Evolutionary conservation across 164 flowering plant genomes (phyloP), one percentile per base, ranked within the genome.

Genomic region (Magnolia changhungtana): DNA sequence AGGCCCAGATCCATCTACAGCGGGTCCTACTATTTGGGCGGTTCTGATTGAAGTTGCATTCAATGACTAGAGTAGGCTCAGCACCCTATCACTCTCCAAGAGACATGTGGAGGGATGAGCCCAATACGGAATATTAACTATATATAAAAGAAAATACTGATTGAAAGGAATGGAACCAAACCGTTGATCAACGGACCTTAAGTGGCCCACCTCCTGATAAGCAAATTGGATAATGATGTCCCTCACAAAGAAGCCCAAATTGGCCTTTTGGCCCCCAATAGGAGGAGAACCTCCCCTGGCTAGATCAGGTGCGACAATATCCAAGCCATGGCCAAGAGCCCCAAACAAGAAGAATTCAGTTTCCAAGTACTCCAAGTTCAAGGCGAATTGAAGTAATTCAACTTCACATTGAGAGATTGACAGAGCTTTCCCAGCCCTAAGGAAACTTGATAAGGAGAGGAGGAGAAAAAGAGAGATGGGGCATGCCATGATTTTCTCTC

Each of bases 161-260:
- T 37, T 5, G 45, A 37, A 37, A 37, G 4, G 45, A 37, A 37
- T 37, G 7, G 45, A 37, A 37, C 45, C 45, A 37, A 37, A 37
- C 45, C 45, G 45, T 37, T 37, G 45, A 37, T 37, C 45, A 37
- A 37, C 45, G 45, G 7, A 91, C 96, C 89, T 91, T 61, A 90
- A 24, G 74, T 94, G 98, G 0, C 94, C 97, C 9, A 92, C 85
- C 88, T 94, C 98, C 80, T 92, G 97, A 67, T 14, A 88, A 0
- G 85, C 97, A 72, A 94, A 92, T 69, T 92, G 91, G 2, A 74
- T 21, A 55, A 91, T 85, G 72, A 94, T 69, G 71, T 88, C 89
- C 14, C 77, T 75, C 3, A 82, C 82, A 8, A 89, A 50, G 9
- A 81, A 76, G 64, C 86, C 90, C 3, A 91, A 37, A 37, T 37